These are phyloP conservation scores for Talaromyces rugulosus DNA, from an alignment of 2,329 filamentous ascomycete genomes.

Conservation along the genomic window DNA sequence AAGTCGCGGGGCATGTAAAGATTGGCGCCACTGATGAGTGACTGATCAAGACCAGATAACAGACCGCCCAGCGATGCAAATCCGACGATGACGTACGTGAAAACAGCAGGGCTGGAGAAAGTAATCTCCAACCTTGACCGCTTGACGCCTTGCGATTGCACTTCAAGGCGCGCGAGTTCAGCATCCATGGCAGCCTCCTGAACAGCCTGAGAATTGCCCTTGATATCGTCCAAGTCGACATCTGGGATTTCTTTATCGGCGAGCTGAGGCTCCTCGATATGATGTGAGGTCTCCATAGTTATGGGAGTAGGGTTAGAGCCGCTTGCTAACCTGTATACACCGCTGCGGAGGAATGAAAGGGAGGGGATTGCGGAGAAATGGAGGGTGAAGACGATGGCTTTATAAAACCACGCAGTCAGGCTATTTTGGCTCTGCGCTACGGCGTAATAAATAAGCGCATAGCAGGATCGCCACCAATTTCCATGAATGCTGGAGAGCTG, in stretches of 20 bases:
- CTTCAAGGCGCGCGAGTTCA: constrained; percentile 27
- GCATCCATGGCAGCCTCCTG: constrained; percentile 30
- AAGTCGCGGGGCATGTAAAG: constrained; percentile 61
- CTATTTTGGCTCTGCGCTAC: background rate
- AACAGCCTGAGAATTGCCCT: constrained; percentile 18
- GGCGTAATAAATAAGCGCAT: background rate
- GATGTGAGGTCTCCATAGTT: constrained; percentile 18
- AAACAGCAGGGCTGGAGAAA: constrained; percentile 60
- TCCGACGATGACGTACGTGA: constrained; percentile 64
- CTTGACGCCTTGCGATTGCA: constrained; percentile 19
- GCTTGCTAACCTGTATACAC: background rate
- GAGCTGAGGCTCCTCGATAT: constrained; percentile 22
- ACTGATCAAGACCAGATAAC: constrained; percentile 68
- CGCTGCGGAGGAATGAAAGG: background rate
- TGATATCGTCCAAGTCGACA: constrained; percentile 24
- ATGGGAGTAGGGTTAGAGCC: background rate
- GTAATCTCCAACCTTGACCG: constrained; percentile 41
- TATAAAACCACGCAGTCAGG: background rate
- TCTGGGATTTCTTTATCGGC: constrained; percentile 22
- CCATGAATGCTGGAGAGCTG: background rate
- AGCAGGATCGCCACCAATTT: background rate
- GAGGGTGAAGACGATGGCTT: background rate
- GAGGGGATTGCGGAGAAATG: background rate
- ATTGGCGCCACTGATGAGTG: constrained; percentile 64
- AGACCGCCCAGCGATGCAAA: constrained; percentile 74